Base-by-base conservation (phyloP, 1,139 yeast species). In the Suhomyces ambrosiae region DNA sequence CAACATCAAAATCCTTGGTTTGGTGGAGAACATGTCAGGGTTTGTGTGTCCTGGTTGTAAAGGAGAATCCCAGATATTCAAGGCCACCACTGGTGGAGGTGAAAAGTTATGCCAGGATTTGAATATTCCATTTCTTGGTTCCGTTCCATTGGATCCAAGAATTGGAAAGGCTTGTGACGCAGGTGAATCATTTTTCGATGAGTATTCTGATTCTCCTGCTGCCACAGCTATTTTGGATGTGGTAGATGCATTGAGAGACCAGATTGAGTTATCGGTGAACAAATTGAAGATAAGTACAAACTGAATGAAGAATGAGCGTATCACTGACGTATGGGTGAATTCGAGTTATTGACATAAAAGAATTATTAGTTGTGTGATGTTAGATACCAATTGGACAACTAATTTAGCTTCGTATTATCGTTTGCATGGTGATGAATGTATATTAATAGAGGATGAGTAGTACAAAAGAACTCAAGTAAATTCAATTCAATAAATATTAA, bases 21-120 rank as follows among this genome's bases (percentile, higher is more conserved):
- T 94, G 18, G 97, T 94, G 22, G 99, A 94, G 58, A 94, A 94
- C 59, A 94, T 94, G 99, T 80, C 96, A 5, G 98, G 98, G 2
- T 94, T 94, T 66, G 97, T 94, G 11, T 94, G 99, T 58, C 98
- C 98, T 4, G 80, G 73, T 50, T 94, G 99, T 61, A 78, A 86
- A 45, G 95, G 95, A 7, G 88, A 89, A 60, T 86, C 96, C 0
- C 82, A 84, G 53, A 90, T 94, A 9, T 94, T 94, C 63, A 85
- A 84, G 47, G 88, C 97, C 23, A 92, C 97, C 3, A 94, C 98
- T 1, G 98, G 98, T 11, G 99, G 99, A 13, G 99, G 97, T 6
- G 74, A 78, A 49, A 79, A 82, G 24, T 66, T 94, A 38, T 94
- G 97, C 40, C 65, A 82, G 50, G 98, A 92, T 41, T 63, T 86